Base-by-base conservation (phyloP, 1,284 basidiomycete species). In the Somion occarium region DNA sequence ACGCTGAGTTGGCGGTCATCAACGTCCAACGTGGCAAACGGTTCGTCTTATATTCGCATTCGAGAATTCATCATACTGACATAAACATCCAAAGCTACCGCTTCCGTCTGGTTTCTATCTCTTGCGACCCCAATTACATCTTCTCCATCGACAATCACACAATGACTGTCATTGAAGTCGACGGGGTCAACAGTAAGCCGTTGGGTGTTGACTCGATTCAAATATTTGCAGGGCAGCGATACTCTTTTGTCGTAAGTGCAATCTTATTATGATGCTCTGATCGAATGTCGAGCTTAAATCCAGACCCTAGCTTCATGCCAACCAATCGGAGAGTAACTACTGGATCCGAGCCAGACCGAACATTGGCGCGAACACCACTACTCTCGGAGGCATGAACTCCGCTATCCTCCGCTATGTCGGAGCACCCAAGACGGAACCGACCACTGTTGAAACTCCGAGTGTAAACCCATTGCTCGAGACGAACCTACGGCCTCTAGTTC, bases 151-250 rank as follows among this genome's bases (percentile, higher is more conserved):
- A 78, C 53, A 65, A 66, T 25, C 78, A 80, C 58, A 64, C 65
- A 15, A 63, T 79, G 57, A 71, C 67, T 1, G 62, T 83, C 49
- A 82, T 83, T 54, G 80, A 82, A 57, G 70, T 67, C 0, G 80
- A 82, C 53, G 77, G 76, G 2, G 62, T 73, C 37, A 70, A 69
- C 51, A 67, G 66, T 3, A 37, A 66, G 30, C 73, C 80, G 1
- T 49, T 69, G 3, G 62, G 59, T 1, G 74, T 77, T 1, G 71
- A 75, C 49, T 62, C 62, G 2, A 61, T 78, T 23, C 63, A 68
- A 26, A 74, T 79, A 37, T 68, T 60, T 52, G 62, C 65, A 11
- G 69, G 63, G 23, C 70, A 72, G 49, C 62, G 65, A 27, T 69
- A 69, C 64, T 65, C 73, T 57, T 58, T 69, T 47, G 57, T 68